Conservation (phyloP, 108 stramenopile genomes). For the Fragilaria crotonensis region DNA sequence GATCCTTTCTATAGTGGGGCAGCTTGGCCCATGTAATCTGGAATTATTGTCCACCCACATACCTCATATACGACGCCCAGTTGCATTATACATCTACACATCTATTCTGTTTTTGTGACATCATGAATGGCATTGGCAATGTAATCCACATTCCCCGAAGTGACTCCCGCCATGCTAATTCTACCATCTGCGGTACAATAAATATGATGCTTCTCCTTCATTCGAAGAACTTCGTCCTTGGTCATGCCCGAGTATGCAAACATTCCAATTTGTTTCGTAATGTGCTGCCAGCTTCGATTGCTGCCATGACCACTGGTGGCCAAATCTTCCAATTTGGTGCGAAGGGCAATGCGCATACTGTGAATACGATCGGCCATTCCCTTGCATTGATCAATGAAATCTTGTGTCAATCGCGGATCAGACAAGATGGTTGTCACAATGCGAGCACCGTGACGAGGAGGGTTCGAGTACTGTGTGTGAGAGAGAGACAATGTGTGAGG, state of each 20-base stretch:
- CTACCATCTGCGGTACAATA: slow-evolving; percentile 98
- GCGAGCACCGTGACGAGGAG: slow-evolving; percentile 94
- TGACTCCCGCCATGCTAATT: slow-evolving; percentile 99
- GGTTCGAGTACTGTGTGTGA: slow-evolving; percentile 85
- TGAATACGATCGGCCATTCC: slow-evolving; percentile 97
- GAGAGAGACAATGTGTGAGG: too few species aligned
- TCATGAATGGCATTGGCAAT: slow-evolving; percentile 91
- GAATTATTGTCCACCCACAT: too few species aligned
- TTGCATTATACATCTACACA: too few species aligned
- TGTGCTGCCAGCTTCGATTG: slow-evolving; percentile 89
- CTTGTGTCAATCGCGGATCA: slow-evolving; percentile 63
- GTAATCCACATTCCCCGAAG: slow-evolving; percentile 91
- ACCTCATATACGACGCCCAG: too few species aligned
- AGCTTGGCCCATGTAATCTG: too few species aligned
- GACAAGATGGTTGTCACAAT: slow-evolving; percentile 88
- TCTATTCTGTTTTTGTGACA: too few species aligned
- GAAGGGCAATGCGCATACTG: slow-evolving; percentile 76
- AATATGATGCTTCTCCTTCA: slow-evolving; percentile 89
- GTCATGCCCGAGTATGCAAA: slow-evolving; percentile 96
- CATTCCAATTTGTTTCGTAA: slow-evolving; percentile 98
- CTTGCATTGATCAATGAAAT: slow-evolving; percentile 90
- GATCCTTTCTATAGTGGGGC: too few species aligned
- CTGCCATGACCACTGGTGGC: too few species aligned
- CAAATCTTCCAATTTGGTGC: slow-evolving; percentile 60
- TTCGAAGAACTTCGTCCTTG: slow-evolving; percentile 82